Evolutionary conservation across 2,329 filamentous ascomycete species (phyloP), one percentile per base, ranked within the genome.

Genomic region (Neonectria ditissima): DNA sequence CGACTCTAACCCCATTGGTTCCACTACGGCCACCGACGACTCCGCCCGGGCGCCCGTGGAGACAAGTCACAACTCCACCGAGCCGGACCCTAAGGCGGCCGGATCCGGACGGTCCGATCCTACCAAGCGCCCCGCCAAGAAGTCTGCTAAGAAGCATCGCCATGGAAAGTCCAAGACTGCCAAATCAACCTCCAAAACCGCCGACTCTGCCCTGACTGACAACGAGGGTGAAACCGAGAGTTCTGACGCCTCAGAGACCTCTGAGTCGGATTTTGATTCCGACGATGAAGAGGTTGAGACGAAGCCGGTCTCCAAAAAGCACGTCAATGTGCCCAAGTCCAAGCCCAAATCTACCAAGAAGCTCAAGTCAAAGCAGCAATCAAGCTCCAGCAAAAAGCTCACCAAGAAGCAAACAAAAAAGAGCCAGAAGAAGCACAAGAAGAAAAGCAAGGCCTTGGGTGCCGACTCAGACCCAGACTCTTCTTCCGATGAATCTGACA

Each of bases 401-500:
- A 8, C 43, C 41, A 73, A 65, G 26, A 47, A 50, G 44, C 48
- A 57, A 34, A 20, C 57, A 20, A 62, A 43, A 18, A 65, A 65
- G 48, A 43, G 41, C 5, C 37, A 61, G n/a, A 62, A 54, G 34
- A 48, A 59, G 30, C 9, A 18, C 39, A 63, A 65, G 55, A 65
- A 62, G n/a, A 63, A 59, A 48, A 20, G 47, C 5, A 56, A 59
- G 39, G 50, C 37, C 18, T 50, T 62, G 44, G 18, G 37, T 9
- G 10, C 26, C 16, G 62, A 66, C 20, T 63, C 58, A 5, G 73
- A 75, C 50, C 71, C 73, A 0, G 71, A 70, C 11, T 73, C 66
- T 11, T 66, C 68, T 47, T 71, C 72, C 11, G 71, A 72, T 28
- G 71, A 72, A 0, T 72, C 66, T 3, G 68, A 65, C 16, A 67